Evolutionary conservation across 805 yeast species (phyloP), one percentile per base, ranked within the genome.

Genomic region (Barnettozyma wickerhamii): DNA sequence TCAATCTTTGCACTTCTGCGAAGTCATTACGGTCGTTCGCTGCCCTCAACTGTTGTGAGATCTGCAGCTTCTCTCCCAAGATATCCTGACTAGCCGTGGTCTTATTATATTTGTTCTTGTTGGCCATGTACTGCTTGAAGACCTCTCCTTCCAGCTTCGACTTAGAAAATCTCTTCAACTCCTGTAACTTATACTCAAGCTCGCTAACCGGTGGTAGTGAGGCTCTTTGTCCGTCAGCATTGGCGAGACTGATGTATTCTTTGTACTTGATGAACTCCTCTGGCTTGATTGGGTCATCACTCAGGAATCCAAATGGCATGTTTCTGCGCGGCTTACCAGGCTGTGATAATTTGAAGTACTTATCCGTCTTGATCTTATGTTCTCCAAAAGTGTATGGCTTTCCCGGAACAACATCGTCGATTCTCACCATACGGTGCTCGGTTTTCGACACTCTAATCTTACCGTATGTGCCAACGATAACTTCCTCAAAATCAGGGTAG

Each of bases 351-450:
- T 77, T 69, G 49, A 91, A 69, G 49, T 75, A 79, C 52, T 71
- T 70, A 49, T 77, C 76, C 3, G 79, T 78, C 21, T 65, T 67
- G 35, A 74, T 29, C 21, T 44, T 46, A 6, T 38, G 66, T 43
- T 65, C 67, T 40, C 74, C 68, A 59, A 77, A 66, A 27, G 60
- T 63, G 55, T 79, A 79, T 14, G 79, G 76, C 47, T 66, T 71
- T 33, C 69, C 72, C 35, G 66, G 63, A 19, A 73, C 74, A 7
- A 84, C 75, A 40, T 76, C 82, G 50, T 81, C 84, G 33, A 93
- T 79, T 56, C 77, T 82, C 36, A 91, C 95, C 77, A 91, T 74
- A 53, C 97, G 74, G 63, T 93, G 91, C 39, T 77, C 75, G 10
- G 82, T 74, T 53, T 70, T 68, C 23, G 82, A 77, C 41, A 93